Evolutionary conservation across 768 basidiomycete genomes (phyloP).

Genomic region (Hygrophoropsis aurantiaca): DNA sequence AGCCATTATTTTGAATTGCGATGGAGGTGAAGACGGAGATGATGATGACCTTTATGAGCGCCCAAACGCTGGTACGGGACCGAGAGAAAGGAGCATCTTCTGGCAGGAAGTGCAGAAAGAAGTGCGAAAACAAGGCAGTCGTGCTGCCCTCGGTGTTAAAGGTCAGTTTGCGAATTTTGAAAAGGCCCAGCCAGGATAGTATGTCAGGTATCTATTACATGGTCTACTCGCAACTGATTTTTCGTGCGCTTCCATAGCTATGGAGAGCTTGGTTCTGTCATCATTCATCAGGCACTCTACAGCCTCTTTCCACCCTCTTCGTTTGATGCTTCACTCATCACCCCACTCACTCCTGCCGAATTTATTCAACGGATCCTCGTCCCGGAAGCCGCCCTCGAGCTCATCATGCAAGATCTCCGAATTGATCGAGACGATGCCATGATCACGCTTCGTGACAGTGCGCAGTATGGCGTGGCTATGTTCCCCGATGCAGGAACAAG

Average conservation of each 20-base stretch:
- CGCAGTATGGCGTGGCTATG: conserved; percentile 82
- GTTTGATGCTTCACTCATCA: conserved; percentile 51
- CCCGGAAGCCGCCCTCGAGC: conserved; percentile 77
- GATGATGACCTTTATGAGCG: conserved; percentile 7
- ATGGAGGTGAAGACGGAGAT: conserved; percentile 21
- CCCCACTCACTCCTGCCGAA: conserved; percentile 69
- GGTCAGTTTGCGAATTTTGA: conserved; percentile 81
- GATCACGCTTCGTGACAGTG: conserved; percentile 67
- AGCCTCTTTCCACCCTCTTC: conserved; percentile 67
- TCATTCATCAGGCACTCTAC: conserved; percentile 76
- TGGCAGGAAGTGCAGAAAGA: conserved; percentile 68
- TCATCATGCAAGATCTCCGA: conserved; percentile 78
- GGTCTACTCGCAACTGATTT: background rate
- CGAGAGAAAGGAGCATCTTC: conserved; percentile 52
- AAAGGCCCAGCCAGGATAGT: conserved; percentile 90
- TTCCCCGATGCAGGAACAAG: conserved; percentile 57
- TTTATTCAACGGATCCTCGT: conserved; percentile 86
- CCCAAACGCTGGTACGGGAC: conserved; percentile 12
- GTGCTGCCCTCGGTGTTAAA: conserved; percentile 62
- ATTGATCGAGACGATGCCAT: conserved; percentile 51
- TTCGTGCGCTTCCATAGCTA: conserved; percentile 52
- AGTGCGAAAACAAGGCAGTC: conserved; percentile 63
- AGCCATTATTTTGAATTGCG: conserved; percentile 50
- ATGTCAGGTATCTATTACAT: too few species aligned
- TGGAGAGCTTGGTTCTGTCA: conserved; percentile 79